A percentile compares a stretch with the other conserved stretches of the same genome.
Conservation (phyloP, 2,329 filamentous ascomycete genomes). For the Neofusicoccum kwambonambiense region DNA sequence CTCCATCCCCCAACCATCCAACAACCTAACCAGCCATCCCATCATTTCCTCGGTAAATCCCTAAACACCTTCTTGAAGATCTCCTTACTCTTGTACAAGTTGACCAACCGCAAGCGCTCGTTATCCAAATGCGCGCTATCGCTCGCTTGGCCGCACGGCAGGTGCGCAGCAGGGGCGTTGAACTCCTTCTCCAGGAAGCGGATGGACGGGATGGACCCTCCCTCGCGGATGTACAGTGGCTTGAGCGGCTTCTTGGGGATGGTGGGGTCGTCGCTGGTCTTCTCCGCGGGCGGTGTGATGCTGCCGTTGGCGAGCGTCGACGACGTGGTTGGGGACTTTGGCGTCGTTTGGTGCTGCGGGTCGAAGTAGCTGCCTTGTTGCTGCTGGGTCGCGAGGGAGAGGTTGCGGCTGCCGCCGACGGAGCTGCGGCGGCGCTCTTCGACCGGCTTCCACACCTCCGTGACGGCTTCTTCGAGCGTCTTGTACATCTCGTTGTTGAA, state of each 20-base stretch:
- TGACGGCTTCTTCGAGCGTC: conserved; percentile 80
- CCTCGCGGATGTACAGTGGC: conserved; percentile 91
- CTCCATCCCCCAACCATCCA: too few species aligned
- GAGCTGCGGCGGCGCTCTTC: conserved; percentile 32
- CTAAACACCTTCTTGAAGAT: conserved; percentile 87
- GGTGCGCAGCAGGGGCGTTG: conserved; percentile 80
- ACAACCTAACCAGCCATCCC: not conserved
- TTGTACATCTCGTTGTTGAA: conserved; percentile 87
- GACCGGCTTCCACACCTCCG: conserved; percentile 74
- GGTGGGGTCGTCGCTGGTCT: conserved; percentile 7
- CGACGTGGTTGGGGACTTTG: conserved; percentile 51
- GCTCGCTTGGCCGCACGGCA: conserved; percentile 92
- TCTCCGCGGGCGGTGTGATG: conserved; percentile 28
- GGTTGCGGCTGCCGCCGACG: conserved; percentile 13
- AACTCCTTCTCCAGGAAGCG: conserved; percentile 95
- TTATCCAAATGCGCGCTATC: conserved; percentile 94
- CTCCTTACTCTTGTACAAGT: conserved; percentile 85
- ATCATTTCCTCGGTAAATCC: conserved; percentile 51
- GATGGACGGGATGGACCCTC: conserved; percentile 91
- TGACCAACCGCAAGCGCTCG: conserved; percentile 82
- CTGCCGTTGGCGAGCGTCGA: conserved; percentile 51
- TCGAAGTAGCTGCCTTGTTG: not conserved
- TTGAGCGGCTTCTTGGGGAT: conserved; percentile 42
- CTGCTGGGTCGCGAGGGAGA: not conserved
- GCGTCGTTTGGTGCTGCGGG: not conserved